Evolutionary conservation across 2,329 filamentous ascomycete species (phyloP).

Genomic region (Ceratocystis diversiconidia): DNA sequence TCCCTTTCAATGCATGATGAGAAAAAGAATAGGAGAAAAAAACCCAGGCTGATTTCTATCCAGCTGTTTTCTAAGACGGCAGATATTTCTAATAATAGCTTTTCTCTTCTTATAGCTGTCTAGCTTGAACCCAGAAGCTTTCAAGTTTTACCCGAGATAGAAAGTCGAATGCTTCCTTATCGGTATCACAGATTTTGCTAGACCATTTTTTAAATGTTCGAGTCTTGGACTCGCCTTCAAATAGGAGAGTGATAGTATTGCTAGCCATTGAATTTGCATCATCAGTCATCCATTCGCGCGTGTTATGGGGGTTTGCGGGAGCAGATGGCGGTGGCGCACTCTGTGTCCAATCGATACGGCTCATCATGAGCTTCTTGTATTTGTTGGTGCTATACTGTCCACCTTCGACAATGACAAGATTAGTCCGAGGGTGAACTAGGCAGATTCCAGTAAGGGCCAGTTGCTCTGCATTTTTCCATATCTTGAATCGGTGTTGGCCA

Average conservation of each 20-base stretch:
- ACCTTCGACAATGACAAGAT: slow-evolving; percentile 81
- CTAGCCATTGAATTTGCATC: slow-evolving; percentile 64
- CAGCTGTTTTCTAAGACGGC: too few species aligned
- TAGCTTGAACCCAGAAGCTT: slow-evolving; percentile 56
- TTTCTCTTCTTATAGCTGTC: slow-evolving; percentile 4
- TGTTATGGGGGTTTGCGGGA: slow-evolving; percentile 45
- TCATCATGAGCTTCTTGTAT: slow-evolving; percentile 86
- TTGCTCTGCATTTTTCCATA: slow-evolving; percentile 85
- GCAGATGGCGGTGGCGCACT: slow-evolving; percentile 56
- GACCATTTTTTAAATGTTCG: slow-evolving; percentile 77
- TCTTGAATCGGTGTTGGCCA: slow-evolving; percentile 84
- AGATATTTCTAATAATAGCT: neutral
- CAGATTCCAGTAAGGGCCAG: slow-evolving; percentile 76
- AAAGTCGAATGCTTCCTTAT: slow-evolving; percentile 71
- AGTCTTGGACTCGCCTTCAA: slow-evolving; percentile 76
- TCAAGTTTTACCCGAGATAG: slow-evolving; percentile 77
- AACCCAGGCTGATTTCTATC: too few species aligned
- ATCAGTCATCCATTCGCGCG: slow-evolving; percentile 65
- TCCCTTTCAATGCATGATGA: too few species aligned
- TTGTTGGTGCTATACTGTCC: slow-evolving; percentile 68
- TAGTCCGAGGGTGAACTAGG: slow-evolving; percentile 79
- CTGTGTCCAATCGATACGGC: slow-evolving; percentile 90
- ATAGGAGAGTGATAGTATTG: slow-evolving; percentile 74
- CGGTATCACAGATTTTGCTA: slow-evolving; percentile 82
- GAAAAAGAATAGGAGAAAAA: too few species aligned